phyloP scores from a whole-genome alignment of 23 red algal species.

The Agarophyton chilense region DNA sequence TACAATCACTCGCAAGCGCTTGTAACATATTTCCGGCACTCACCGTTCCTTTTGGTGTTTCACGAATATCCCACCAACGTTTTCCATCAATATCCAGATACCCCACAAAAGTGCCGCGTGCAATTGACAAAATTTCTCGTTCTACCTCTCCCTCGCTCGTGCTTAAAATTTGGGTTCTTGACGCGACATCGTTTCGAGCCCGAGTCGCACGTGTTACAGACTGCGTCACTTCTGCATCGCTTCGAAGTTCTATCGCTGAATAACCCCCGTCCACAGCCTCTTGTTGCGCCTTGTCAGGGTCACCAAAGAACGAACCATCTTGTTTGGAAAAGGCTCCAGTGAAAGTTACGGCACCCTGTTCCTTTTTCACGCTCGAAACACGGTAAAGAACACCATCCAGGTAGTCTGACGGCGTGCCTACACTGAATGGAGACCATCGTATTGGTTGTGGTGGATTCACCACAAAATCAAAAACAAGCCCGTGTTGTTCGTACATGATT shows the following conservation, averaged over 20 bases:
- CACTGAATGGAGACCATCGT: conserved; percentile 31
- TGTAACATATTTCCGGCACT: neutral
- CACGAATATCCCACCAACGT: conserved; percentile 75
- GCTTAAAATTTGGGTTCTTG: neutral
- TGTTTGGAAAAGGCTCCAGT: conserved; percentile 27
- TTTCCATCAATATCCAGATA: conserved; percentile 74
- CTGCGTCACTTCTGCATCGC: conserved; percentile 2
- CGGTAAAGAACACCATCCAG: conserved; percentile 46
- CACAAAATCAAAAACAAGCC: conserved; percentile 31
- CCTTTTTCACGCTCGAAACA: neutral
- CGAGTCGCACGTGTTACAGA: conserved; percentile 27
- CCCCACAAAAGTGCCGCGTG: conserved; percentile 54
- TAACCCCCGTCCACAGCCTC: conserved; percentile 13
- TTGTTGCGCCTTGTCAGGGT: conserved; percentile 21
- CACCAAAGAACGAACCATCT: conserved; percentile 20
- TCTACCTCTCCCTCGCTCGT: neutral
- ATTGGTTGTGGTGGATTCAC: conserved; percentile 36
- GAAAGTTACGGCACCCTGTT: conserved; percentile 5
- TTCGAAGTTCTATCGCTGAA: conserved; percentile 39
- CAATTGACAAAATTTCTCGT: conserved; percentile 20
- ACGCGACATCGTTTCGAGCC: neutral
- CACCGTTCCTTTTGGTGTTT: conserved; percentile 29
- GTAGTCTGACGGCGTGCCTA: conserved; percentile 15
- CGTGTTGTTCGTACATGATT: conserved; percentile 24
- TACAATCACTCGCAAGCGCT: conserved; percentile 59